Evolutionary conservation across 495 filamentous ascomycete species (phyloP).

Genomic region (Venustampulla echinocandica): DNA sequence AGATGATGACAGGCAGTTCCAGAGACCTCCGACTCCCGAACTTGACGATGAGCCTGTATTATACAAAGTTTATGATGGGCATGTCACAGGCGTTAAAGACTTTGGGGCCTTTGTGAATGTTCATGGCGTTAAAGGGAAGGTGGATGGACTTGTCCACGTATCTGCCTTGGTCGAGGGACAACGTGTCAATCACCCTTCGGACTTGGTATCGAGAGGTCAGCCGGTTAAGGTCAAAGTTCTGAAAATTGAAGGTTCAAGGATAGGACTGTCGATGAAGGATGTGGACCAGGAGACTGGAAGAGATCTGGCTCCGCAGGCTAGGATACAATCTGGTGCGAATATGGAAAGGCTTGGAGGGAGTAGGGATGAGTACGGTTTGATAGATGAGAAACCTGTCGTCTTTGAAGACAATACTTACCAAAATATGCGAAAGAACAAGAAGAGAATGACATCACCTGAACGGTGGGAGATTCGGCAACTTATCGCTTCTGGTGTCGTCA

Average conservation of each 20-base stretch:
- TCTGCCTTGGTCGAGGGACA: constrained; percentile 84
- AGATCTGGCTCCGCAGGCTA: constrained; percentile 72
- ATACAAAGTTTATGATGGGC: constrained; percentile 84
- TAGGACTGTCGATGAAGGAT: constrained; percentile 94
- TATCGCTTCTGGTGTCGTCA: constrained; percentile 87
- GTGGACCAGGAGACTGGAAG: constrained; percentile 86
- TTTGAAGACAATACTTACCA: constrained; percentile 19
- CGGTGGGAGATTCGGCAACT: constrained; percentile 96
- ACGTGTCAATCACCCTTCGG: constrained; percentile 84
- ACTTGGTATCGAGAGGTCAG: constrained; percentile 73
- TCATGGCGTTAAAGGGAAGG: constrained; percentile 75
- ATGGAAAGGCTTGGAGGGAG: constrained; percentile 68
- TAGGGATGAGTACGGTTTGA: constrained; percentile 30
- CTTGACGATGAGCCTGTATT: constrained; percentile 72
- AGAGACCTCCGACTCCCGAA: constrained; percentile 65
- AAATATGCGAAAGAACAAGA: constrained; percentile 50
- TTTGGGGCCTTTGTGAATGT: constrained; percentile 95
- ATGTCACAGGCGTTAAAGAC: constrained; percentile 84
- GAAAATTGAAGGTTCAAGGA: constrained; percentile 70
- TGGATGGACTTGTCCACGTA: constrained; percentile 93
- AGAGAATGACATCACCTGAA: constrained; percentile 91
- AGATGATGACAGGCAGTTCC: constrained; percentile 56
- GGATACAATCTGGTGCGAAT: constrained; percentile 87
- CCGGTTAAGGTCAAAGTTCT: constrained; percentile 87
- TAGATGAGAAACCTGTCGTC: constrained; percentile 19